phyloP scores from a whole-genome alignment of 2,329 filamentous ascomycete genomes.

The Pseudogymnoascus sp. region DNA sequence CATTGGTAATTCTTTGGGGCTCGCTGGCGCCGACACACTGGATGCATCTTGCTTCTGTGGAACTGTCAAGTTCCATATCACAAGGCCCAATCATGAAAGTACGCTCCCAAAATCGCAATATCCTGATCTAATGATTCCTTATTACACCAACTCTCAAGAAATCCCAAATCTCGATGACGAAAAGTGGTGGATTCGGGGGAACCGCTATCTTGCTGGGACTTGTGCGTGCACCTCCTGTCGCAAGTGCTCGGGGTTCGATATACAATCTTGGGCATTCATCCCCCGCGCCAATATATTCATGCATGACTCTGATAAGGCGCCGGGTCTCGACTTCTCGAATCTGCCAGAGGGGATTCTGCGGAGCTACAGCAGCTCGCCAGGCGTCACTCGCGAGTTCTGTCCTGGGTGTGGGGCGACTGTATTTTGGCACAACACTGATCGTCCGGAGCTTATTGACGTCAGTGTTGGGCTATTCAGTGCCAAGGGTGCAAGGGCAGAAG shows the following conservation, averaged over 20 bases:
- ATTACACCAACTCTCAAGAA: conserved; percentile 28
- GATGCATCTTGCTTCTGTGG: conserved; percentile 47
- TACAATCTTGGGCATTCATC: conserved; percentile 60
- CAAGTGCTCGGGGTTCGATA: conserved; percentile 51
- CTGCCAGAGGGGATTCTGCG: conserved; percentile 39
- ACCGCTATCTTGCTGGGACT: conserved; percentile 46
- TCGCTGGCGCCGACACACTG: conserved; percentile 23
- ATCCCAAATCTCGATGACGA: conserved; percentile 35
- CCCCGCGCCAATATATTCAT: conserved; percentile 50
- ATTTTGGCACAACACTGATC: conserved; percentile 50
- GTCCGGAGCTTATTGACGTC: conserved; percentile 53
- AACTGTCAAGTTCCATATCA: conserved; percentile 48
- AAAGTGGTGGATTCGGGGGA: conserved; percentile 14
- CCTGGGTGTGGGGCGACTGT: conserved; percentile 53
- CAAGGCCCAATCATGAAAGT: conserved; percentile 43
- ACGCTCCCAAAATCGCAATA: conserved; percentile 39
- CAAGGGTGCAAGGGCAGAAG: conserved; percentile 47
- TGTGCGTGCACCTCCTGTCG: conserved; percentile 59
- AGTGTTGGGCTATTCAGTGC: conserved; percentile 50
- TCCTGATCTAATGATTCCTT: conserved; percentile 47
- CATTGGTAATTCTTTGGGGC: conserved; percentile 11
- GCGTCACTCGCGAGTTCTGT: conserved; percentile 55
- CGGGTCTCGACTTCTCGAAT: background rate
- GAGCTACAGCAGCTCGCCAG: conserved; percentile 45
- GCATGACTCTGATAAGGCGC: conserved; percentile 23